Evolutionary conservation across 2,329 filamentous ascomycete genomes (phyloP).

Genomic region (Aspergillus sp.): DNA sequence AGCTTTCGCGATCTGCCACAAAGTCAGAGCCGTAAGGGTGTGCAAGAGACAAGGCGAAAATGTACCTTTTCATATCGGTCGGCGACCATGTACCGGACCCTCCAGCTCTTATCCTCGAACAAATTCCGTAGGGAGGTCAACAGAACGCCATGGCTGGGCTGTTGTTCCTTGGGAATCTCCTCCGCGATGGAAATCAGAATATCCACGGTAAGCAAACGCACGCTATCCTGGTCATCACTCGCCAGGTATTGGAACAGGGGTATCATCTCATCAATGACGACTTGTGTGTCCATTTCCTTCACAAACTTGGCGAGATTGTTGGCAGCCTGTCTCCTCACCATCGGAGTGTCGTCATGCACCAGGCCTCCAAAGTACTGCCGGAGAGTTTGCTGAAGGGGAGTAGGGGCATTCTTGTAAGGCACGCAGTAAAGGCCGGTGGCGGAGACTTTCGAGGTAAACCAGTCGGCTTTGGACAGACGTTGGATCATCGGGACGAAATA

Average conservation of each 20-base stretch:
- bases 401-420: conserved; percentile 87
- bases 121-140: conserved; percentile 85
- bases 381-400: conserved; percentile 83
- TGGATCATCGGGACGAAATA: conserved; percentile 95
- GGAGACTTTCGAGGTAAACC: conserved; percentile 99
- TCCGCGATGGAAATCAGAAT: conserved; percentile 95
- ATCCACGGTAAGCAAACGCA: conserved; percentile 91
- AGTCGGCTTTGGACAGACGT: conserved; percentile 97
- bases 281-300: conserved; percentile 87
- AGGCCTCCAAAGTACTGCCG: conserved; percentile 88
- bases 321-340: conserved; percentile 95
- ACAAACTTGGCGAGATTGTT: conserved; percentile 97
- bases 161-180: conserved; percentile 96
- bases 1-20: conserved; percentile 82
- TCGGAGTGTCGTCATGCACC: conserved; percentile 97
- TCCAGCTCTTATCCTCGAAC: conserved; percentile 99
- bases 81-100: conserved; percentile 98
- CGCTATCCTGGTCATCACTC: conserved; percentile 95
- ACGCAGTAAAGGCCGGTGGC: conserved; percentile 92
- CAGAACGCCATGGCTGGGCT: conserved; percentile 90
- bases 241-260: conserved; percentile 96
- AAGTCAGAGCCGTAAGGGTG: conserved; percentile 13
- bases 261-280: conserved; percentile 98
- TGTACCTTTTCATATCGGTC: conserved; percentile 93
- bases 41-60: neutral